These are phyloP conservation scores for Nakazawaea siamensis DNA, from an alignment of 805 yeast species.

Conservation along the genomic window DNA sequence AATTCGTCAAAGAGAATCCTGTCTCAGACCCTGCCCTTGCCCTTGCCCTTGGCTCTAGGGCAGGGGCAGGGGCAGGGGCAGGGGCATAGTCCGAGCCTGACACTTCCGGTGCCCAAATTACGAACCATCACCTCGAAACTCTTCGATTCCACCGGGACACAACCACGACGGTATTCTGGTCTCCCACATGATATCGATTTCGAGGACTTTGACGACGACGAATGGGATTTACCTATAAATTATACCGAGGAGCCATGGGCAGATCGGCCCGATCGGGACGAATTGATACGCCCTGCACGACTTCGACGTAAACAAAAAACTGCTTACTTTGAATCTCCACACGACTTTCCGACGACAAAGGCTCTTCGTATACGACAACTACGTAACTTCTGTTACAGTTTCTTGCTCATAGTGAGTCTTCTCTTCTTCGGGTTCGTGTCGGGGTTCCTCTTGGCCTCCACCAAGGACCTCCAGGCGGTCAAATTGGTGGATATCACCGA, in stretches of 20 bases:
- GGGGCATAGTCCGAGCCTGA: neutral
- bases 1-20: neutral
- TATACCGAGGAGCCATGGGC: neutral
- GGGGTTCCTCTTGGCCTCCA: conserved; percentile 81
- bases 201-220: conserved; percentile 42
- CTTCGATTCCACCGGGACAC: conserved; percentile 66
- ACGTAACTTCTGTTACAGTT: conserved; percentile 30
- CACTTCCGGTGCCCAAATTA: conserved; percentile 27
- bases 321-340: conserved; percentile 26
- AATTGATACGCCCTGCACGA: too few species aligned
- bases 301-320: conserved; percentile 11
- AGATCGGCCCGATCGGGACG: conserved; percentile 6
- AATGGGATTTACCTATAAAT: conserved; percentile 5
- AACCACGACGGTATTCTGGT: conserved; percentile 66
- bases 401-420: conserved; percentile 38
- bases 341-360: conserved; percentile 25
- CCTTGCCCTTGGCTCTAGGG: too few species aligned
- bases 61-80: too few species aligned
- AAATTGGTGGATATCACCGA: conserved; percentile 55
- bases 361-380: conserved; percentile 21
- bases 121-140: conserved; percentile 66
- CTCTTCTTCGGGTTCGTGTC: conserved; percentile 66
- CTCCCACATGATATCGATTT: conserved; percentile 30
- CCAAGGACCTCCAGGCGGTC: conserved; percentile 71
- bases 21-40: too few species aligned